phyloP scores from a whole-genome alignment of 257 asterid genomes.

The Striga asiatica region DNA sequence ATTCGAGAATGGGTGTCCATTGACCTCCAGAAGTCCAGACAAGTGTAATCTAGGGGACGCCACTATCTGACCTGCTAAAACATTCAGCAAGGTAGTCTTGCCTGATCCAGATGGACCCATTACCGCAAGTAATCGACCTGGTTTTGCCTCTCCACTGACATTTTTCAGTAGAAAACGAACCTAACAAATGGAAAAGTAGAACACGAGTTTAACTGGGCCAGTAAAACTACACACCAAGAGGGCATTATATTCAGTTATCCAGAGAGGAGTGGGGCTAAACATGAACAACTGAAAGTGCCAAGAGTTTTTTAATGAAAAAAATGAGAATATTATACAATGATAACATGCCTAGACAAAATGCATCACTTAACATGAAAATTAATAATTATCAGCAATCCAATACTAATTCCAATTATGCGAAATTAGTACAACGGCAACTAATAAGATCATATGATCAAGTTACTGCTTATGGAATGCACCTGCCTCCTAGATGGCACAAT shows the following conservation, averaged over 20 bases:
- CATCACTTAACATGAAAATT: neutral
- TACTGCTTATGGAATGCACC: too few species aligned
- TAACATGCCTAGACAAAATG: neutral
- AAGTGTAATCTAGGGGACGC: constrained; percentile 70
- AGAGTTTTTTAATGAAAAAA: neutral
- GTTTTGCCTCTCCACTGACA: constrained; percentile 85
- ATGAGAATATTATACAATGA: neutral
- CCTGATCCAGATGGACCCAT: constrained; percentile 99
- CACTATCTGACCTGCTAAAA: constrained; percentile 75
- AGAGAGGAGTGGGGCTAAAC: neutral
- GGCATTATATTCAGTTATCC: neutral
- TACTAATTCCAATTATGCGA: too few species aligned
- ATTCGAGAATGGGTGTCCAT: constrained; percentile 57
- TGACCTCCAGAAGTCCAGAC: constrained; percentile 87
- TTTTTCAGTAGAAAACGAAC: constrained; percentile 68
- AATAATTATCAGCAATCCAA: too few species aligned
- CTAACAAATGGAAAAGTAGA: constrained; percentile 22
- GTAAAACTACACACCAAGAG: constrained; percentile 2
- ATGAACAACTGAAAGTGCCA: neutral
- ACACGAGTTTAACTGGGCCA: constrained; percentile 14
- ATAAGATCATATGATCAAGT: too few species aligned
- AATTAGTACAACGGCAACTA: too few species aligned
- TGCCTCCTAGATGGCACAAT: too few species aligned
- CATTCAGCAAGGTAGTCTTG: constrained; percentile 89
- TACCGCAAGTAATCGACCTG: constrained; percentile 85